Percentiles rank a stretch among this genome's conserved stretches.
Conservation (phyloP, 805 yeast genomes). For the Candida nanaspora region DNA sequence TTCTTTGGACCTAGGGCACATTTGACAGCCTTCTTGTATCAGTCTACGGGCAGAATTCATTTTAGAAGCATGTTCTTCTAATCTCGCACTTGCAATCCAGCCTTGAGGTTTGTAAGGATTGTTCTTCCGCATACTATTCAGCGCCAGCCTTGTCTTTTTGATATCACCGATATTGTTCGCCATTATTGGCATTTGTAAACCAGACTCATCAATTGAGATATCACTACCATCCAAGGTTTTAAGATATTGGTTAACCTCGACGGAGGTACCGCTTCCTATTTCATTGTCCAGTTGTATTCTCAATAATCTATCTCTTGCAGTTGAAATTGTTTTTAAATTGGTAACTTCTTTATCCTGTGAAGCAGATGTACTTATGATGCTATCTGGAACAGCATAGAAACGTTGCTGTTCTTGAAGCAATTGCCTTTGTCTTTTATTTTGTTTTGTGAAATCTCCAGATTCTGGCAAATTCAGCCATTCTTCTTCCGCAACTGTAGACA, state of each 20-base stretch:
- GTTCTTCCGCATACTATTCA: slow-evolving; percentile 61
- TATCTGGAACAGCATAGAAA: slow-evolving; percentile 79
- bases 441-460: slow-evolving; percentile 77
- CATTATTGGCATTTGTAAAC: slow-evolving; percentile 7
- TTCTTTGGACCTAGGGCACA: slow-evolving; percentile 59
- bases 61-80: slow-evolving; percentile 63
- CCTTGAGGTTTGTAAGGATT: slow-evolving; percentile 70
- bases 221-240: slow-evolving; percentile 27
- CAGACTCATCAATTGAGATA: slow-evolving; percentile 5
- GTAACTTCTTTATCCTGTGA: slow-evolving; percentile 20
- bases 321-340: slow-evolving; percentile 47
- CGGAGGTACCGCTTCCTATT: slow-evolving; percentile 7
- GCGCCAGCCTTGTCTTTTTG: slow-evolving; percentile 47
- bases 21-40: slow-evolving; percentile 68
- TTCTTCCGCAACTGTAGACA: slow-evolving; percentile 51
- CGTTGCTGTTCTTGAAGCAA: slow-evolving; percentile 57
- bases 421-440: slow-evolving; percentile 65
- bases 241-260: slow-evolving; percentile 35
- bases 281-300: slow-evolving; percentile 44
- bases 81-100: slow-evolving; percentile 81
- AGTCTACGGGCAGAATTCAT: slow-evolving; percentile 48
- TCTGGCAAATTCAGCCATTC: slow-evolving; percentile 86
- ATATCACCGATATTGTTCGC: slow-evolving; percentile 44
- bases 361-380: slow-evolving; percentile 30
- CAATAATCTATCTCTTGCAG: slow-evolving; percentile 57